Evolutionary conservation across 2,329 filamentous ascomycete species (phyloP).

Genomic region (Colletotrichum tabaci): DNA sequence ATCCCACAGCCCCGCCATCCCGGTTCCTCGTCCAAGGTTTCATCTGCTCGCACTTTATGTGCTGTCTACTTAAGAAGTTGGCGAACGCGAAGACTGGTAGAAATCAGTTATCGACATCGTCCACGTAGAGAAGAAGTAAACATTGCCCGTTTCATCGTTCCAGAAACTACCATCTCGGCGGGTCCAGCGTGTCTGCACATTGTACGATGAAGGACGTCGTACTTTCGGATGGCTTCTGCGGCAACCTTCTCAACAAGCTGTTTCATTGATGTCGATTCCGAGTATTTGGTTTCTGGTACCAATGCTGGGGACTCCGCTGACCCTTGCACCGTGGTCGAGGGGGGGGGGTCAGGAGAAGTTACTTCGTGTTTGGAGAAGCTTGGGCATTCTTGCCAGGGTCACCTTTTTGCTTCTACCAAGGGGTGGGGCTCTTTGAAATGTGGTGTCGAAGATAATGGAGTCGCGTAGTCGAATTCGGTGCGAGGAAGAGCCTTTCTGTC

Average conservation of each 20-base stretch:
- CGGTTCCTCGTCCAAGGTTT: slow-evolving; percentile 53
- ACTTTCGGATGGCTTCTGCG: slow-evolving; percentile 41
- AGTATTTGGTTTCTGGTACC: slow-evolving; percentile 29
- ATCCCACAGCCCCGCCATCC: slow-evolving; percentile 54
- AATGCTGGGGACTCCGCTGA: slow-evolving; percentile 47
- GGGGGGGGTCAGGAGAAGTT: slow-evolving; percentile 12
- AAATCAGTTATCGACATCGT: slow-evolving; percentile 52
- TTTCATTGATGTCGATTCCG: slow-evolving; percentile 44
- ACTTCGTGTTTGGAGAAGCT: background rate
- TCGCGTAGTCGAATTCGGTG: background rate
- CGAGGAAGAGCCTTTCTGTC: background rate
- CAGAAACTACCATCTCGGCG: slow-evolving; percentile 57
- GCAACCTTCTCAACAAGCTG: slow-evolving; percentile 49
- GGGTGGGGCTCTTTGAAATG: slow-evolving; percentile 50
- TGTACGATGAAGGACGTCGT: slow-evolving; percentile 56
- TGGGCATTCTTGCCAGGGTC: slow-evolving; percentile 51
- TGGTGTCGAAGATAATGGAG: background rate
- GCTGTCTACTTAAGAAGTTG: slow-evolving; percentile 47
- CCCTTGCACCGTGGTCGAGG: slow-evolving; percentile 46
- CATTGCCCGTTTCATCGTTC: slow-evolving; percentile 60
- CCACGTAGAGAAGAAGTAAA: slow-evolving; percentile 54
- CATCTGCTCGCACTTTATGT: slow-evolving; percentile 45
- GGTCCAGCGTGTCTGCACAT: slow-evolving; percentile 55
- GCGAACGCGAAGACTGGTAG: background rate
- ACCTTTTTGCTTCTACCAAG: slow-evolving; percentile 62